phyloP scores from a whole-genome alignment of 305 asterid species.

The Rubia balearica region DNA sequence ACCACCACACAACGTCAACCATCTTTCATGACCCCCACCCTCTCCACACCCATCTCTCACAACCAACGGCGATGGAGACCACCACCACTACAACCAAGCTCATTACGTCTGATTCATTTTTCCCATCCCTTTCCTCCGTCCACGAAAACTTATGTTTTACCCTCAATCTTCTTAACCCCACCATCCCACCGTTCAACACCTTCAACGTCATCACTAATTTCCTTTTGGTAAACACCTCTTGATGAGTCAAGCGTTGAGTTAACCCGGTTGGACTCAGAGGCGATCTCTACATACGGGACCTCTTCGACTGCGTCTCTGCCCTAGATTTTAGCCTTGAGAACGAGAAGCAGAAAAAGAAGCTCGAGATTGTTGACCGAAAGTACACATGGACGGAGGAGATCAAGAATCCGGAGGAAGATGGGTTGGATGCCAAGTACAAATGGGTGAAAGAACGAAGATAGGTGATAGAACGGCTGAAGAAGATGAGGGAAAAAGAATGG shows the following conservation, averaged over 20 bases:
- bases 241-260: slow-evolving; percentile 23
- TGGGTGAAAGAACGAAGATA: slow-evolving; percentile 21
- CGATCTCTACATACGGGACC: slow-evolving; percentile 35
- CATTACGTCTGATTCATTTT: slow-evolving; percentile 23
- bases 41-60: no score
- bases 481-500: slow-evolving; percentile 46
- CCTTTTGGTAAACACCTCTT: slow-evolving; percentile 52
- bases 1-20: no score
- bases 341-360: slow-evolving; percentile 12
- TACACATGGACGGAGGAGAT: slow-evolving; percentile 88
- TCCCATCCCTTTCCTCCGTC: slow-evolving; percentile 27
- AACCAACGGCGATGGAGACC: no score
- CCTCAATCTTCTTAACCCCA: no score
- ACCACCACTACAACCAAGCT: slow-evolving; percentile 25
- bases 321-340: slow-evolving; percentile 16
- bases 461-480: slow-evolving; percentile 31
- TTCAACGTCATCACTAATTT: slow-evolving; percentile 56
- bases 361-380: slow-evolving; percentile 49
- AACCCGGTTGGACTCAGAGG: slow-evolving; percentile 25
- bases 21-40: no score
- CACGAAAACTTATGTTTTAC: slow-evolving; percentile 9
- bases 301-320: slow-evolving; percentile 61
- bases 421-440: slow-evolving; percentile 50
- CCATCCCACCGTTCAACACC: neutral
- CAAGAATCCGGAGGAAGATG: slow-evolving; percentile 46